Conservation (phyloP, 73 alveolate species). For the Tetrahymena borealis region DNA sequence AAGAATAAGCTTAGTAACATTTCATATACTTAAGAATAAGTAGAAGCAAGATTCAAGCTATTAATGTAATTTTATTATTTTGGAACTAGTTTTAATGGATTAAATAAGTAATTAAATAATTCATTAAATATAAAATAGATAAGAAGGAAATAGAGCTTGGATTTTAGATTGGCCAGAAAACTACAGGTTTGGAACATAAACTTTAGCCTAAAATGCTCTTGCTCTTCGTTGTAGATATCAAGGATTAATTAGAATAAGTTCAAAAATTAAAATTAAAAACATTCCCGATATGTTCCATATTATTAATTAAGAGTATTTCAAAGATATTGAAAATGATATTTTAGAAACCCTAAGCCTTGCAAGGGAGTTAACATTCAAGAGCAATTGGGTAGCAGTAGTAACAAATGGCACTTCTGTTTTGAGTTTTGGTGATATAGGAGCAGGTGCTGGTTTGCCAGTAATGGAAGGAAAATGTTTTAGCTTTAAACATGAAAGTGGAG, state of each 20-base stretch:
- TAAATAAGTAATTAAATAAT: not conserved
- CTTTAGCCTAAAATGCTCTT: slow-evolving; percentile 40
- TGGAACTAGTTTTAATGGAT: not conserved
- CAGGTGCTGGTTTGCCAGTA: slow-evolving; percentile 77
- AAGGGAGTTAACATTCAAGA: slow-evolving; percentile 55
- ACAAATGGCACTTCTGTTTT: slow-evolving; percentile 79
- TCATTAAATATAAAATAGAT: not conserved
- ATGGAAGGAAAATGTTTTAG: slow-evolving; percentile 84
- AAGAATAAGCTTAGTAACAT: not conserved
- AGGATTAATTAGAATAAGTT: slow-evolving; percentile 51
- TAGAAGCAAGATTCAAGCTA: not conserved
- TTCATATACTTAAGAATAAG: not conserved
- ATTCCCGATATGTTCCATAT: slow-evolving; percentile 27
- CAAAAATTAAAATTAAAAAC: slow-evolving; percentile 39
- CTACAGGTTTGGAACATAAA: slow-evolving; percentile 20
- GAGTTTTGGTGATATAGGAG: slow-evolving; percentile 79
- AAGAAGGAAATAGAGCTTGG: slow-evolving; percentile 51
- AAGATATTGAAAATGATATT: slow-evolving; percentile 28
- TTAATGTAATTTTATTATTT: not conserved
- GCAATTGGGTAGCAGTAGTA: slow-evolving; percentile 56
- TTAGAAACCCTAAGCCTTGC: slow-evolving; percentile 39
- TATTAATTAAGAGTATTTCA: slow-evolving; percentile 35
- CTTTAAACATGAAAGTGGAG: slow-evolving; percentile 65
- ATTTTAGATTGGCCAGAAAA: slow-evolving; percentile 40
- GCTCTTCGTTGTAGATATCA: slow-evolving; percentile 50